Evolutionary conservation across 1,139 yeast species (phyloP).

Genomic region (Williopsis jadinii): DNA sequence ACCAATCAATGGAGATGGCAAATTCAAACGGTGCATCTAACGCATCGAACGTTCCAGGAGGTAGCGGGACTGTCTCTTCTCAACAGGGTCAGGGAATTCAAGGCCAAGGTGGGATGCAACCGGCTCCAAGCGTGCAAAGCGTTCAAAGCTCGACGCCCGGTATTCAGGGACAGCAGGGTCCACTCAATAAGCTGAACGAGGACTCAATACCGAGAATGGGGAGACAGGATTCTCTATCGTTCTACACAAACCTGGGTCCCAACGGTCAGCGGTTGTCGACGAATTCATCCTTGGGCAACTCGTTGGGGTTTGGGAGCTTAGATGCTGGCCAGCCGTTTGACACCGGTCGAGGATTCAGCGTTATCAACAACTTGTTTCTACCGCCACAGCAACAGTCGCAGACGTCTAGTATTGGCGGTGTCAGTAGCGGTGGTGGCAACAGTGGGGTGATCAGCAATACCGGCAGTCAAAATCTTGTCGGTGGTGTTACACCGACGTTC

Average conservation of each 20-base stretch:
- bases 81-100: background rate
- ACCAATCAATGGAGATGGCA: background rate
- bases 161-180: too few relatives aligned
- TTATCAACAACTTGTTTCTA: constrained; percentile 25
- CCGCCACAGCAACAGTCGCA: constrained; percentile 7
- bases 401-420: constrained; percentile 1
- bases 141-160: too few relatives aligned
- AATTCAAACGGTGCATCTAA: background rate
- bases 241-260: constrained; percentile 17
- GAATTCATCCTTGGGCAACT: constrained; percentile 22
- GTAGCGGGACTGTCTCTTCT: background rate
- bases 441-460: background rate
- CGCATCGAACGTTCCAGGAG: background rate
- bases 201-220: constrained; percentile 7
- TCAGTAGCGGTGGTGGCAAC: background rate
- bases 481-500: constrained; percentile 1
- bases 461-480: too few relatives aligned
- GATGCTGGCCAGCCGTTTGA: constrained; percentile 17
- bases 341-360: constrained; percentile 30
- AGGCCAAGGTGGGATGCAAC: too few relatives aligned
- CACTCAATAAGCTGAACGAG: constrained; percentile 1
- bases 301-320: constrained; percentile 15
- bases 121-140: too few relatives aligned
- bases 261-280: constrained; percentile 22
- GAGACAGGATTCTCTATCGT: constrained; percentile 22